Base-by-base conservation (phyloP, 2,329 filamentous ascomycete species). In the Xylogone sp. region DNA sequence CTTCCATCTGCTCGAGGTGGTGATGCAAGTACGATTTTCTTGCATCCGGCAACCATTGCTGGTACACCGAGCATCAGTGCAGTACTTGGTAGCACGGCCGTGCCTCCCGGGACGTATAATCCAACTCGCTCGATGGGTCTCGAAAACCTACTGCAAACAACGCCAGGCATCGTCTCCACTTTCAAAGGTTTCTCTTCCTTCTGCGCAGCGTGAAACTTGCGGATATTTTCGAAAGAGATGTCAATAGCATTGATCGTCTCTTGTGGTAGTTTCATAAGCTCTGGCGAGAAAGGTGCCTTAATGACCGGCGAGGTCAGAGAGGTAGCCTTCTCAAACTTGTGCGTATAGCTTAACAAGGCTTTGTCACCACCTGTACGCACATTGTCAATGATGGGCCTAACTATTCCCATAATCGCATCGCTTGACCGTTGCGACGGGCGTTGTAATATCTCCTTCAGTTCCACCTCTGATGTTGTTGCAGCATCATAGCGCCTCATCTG, bases 61-160 rank as follows among this genome's bases (percentile, higher is more conserved):
- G 94, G 94, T 3, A 99, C 94, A 66, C 94, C 94, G 49, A 99
- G 81, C 94, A 99, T 99, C 59, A 99, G 86, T 2, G 94, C 94
- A 7, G 94, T 97, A 51, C 91, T 96, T 12, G 94, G 94, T 42
- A 99, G 78, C n/a, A 99, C 94, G 1, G 94, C 94, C 1, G 94
- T 99, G 56, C 94, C 94, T 52, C 94, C 94, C 6, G 94, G 94
- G 16, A 99, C 87, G 70, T 99, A 99, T 5, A 97, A 78, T 57
- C 94, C 94, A n/a, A 99, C 94, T 34, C 91, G 81, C 71, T 97
- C 94, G 57, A 99, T 97, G 0, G 94, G 87, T 19, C 94, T 81
- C 12, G 86, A 85, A 73, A 99, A 97, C 53, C 94, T 90, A 56
- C 90, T 95, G 75, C 94, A 99, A 22, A 94, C 78, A 3, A 99